Evolutionary conservation across 1,284 basidiomycete genomes (phyloP).

Genomic region (Vanrija sp.): DNA sequence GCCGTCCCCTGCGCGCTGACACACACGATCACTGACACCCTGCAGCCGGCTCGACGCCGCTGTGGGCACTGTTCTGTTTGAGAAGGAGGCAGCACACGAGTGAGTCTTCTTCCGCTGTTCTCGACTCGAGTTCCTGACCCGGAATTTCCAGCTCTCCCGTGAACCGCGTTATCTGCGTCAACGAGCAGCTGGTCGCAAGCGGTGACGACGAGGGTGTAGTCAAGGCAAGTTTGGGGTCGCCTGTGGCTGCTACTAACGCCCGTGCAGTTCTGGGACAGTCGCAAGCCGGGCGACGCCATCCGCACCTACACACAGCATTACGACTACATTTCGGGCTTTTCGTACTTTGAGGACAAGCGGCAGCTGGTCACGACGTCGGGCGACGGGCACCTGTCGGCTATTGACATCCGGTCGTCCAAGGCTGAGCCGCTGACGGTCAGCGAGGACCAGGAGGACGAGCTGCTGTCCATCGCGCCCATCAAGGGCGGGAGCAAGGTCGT

Average conservation of each 20-base stretch:
- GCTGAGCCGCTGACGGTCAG: slow-evolving; percentile 69
- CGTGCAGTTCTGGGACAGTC: slow-evolving; percentile 78
- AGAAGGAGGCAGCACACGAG: slow-evolving; percentile 4
- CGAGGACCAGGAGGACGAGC: slow-evolving; percentile 93
- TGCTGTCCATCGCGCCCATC: slow-evolving; percentile 77
- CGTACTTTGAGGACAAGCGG: slow-evolving; percentile 78
- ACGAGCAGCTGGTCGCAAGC: slow-evolving; percentile 68
- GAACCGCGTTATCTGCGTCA: slow-evolving; percentile 70
- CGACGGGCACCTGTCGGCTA: slow-evolving; percentile 84
- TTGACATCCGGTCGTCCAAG: slow-evolving; percentile 79
- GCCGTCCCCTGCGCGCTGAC: too few species aligned
- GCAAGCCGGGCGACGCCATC: slow-evolving; percentile 59
- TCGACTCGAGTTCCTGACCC: slow-evolving; percentile 4
- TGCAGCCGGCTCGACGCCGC: slow-evolving; percentile 6
- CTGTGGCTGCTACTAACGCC: background rate
- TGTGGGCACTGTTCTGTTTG: slow-evolving; percentile 1
- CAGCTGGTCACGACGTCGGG: slow-evolving; percentile 86
- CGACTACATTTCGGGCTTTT: slow-evolving; percentile 91
- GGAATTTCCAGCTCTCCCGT: slow-evolving; percentile 64
- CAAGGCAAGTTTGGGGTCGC: slow-evolving; percentile 60
- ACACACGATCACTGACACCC: background rate
- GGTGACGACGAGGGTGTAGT: slow-evolving; percentile 93
- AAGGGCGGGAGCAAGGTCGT: slow-evolving; percentile 78
- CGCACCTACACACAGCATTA: slow-evolving; percentile 80
- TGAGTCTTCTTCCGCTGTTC: background rate